Base-by-base conservation (phyloP, 176 grass and related monocot genomes). In the Musa acuminata region DNA sequence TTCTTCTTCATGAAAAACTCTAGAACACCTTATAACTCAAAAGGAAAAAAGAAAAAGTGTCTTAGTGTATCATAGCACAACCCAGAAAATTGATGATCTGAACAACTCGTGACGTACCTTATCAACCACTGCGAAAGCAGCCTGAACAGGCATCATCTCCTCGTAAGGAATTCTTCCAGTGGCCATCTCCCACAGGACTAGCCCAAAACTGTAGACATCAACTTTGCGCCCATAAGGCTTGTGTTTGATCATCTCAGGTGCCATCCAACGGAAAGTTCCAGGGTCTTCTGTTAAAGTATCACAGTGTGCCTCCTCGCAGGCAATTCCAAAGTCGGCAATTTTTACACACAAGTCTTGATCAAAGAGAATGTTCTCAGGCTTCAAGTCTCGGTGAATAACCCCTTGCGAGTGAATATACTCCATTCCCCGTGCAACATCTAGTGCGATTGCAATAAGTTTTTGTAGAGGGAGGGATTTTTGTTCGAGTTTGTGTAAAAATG, bases 181-280 rank as follows among this genome's bases (percentile, higher is more conserved):
- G 64, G 91, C 69, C 71, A 99, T 82, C 77, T 99, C 95, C 88
- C 88, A 99, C 78, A 99, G 83, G 11, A 99, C 1, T 68, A 99
- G 71, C 53, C 90, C 95, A 78, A 94, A 99, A 81, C 95, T 94
- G 66, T 91, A 99, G 10, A 94, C 90, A 82, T 99, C 95, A 52
- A 99, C 90, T 82, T 99, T 99, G 21, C 62, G 76, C 21, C 86
- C 86, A 77, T 91, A 91, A 7, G 79, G 86, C 62, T 91, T 99
- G 75, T 83, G 81, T 75, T 90, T 92, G 60, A 85, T 89, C 90
- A 94, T 93, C 73, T 99, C 95, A 7, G 95, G 95, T 76, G 95
- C 95, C 95, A 99, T 99, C 95, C 95, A 99, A 72, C 95, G 85
- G 17, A 87, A 99, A 64, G 95, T 99, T 60, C 95, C 95, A 6